Conservation (phyloP, 2,329 filamentous ascomycete species). For the Sporothrix euskadiensis region DNA sequence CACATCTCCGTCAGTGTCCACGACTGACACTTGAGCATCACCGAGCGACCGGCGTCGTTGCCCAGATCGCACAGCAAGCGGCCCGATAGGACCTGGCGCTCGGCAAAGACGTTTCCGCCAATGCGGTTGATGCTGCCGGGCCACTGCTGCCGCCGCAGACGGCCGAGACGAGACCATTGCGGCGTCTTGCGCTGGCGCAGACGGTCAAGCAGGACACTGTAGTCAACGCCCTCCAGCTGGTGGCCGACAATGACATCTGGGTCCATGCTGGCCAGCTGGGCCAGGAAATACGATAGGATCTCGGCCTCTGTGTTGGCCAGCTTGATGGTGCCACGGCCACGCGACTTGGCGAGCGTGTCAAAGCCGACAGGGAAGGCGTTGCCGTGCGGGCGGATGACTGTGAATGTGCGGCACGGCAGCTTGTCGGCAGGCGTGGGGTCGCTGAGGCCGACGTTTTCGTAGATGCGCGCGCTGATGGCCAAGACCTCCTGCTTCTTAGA, state of each 20-base stretch:
- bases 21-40: conserved; percentile 95
- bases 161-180: conserved; percentile 90
- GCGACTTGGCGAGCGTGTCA: conserved; percentile 70
- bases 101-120: conserved; percentile 87
- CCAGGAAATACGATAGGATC: conserved; percentile 83
- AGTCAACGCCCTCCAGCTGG: conserved; percentile 95
- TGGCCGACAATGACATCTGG: conserved; percentile 94
- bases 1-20: conserved; percentile 99
- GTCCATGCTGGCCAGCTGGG: conserved; percentile 82
- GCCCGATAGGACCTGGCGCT: conserved; percentile 85
- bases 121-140: conserved; percentile 82
- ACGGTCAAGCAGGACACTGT: conserved; percentile 83
- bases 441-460: conserved; percentile 82
- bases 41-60: conserved; percentile 95
- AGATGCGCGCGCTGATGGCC: conserved; percentile 86
- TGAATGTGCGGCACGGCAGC: conserved; percentile 86
- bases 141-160: conserved; percentile 82
- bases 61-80: conserved; percentile 89
- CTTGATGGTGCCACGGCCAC: conserved; percentile 67
- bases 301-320: conserved; percentile 81
- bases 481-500: conserved; percentile 97
- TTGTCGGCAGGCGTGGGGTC: conserved; percentile 89
- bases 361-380: conserved; percentile 82
- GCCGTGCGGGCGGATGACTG: conserved; percentile 78
- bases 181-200: conserved; percentile 88